Base-by-base conservation (phyloP, 331 rosid genomes). In the Ulmus americana region DNA sequence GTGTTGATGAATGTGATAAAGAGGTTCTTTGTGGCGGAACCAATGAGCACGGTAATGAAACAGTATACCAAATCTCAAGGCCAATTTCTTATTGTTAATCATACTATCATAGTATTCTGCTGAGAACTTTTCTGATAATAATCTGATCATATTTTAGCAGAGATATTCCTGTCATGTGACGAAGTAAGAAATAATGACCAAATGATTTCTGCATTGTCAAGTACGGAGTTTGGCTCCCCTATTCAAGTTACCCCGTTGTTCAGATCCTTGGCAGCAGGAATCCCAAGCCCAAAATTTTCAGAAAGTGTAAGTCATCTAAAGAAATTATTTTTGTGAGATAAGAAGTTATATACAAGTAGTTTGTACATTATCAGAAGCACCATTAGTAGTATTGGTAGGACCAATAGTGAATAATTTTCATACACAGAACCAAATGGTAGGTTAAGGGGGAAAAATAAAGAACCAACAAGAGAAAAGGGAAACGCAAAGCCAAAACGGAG, bases 271-370 rank as follows among this genome's bases (percentile, higher is more conserved):
- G 88, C 95, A 70, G 96, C 97, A 43, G 97, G 92, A 81, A 90
- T 94, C 70, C 99, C 96, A 39, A 94, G 97, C 81, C 99, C 99
- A 44, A 87, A 90, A 65, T 94, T 94, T 80, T 94, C 99, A 60
- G 99, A 94, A 77, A 94, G 99, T 77, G 99, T 94, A 85, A 94
- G 99, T 82, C 67, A 63, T 63, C 70, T 40, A 28, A 42, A 15
- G 58, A 61, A 67, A 64, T 52, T 4, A 43, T 68, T 40, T 62
- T 49, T 61, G 61, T 71, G 59, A 71, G 15, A 42, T 61, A 45
- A 28, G 16, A 61, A 53, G 40, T 13, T 15, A 28, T 28, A 28
- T 28, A 9, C 39, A 73, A 49, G 66, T 61, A n/a, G 14, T 61
- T 51, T 59, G 22, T 51, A 28, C 4, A 28, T 28, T 28, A 28